A percentile compares a stretch with the other conserved stretches of the same genome.
Conservation (phyloP, 2,329 filamentous ascomycete genomes). For the Didymella lethalis region DNA sequence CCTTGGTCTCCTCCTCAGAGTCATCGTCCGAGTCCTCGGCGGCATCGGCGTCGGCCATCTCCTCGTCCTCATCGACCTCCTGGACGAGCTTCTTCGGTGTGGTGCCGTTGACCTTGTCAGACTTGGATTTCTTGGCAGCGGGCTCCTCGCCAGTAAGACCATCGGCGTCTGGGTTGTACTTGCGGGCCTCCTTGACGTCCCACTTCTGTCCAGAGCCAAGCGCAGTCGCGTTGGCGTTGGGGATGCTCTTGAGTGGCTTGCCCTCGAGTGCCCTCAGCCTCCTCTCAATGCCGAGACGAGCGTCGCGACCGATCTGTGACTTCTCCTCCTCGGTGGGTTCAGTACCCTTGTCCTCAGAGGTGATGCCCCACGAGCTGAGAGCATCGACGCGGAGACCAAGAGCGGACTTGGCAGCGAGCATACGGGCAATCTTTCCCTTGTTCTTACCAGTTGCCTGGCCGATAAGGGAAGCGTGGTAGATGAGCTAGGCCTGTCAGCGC, state of each 20-base stretch:
- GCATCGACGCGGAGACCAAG: conserved; percentile 94
- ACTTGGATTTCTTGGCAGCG: conserved; percentile 64
- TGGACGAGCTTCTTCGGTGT: conserved; percentile 57
- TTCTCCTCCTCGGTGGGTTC: conserved; percentile 87
- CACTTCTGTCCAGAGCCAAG: conserved; percentile 71
- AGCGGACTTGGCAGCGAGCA: conserved; percentile 91
- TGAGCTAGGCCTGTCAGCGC: conserved; percentile 59
- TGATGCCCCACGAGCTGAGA: conserved; percentile 76
- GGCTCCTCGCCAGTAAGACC: conserved; percentile 76
- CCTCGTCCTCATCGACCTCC: conserved; percentile 57
- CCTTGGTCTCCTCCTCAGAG: conserved; percentile 41
- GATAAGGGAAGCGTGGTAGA: conserved; percentile 74
- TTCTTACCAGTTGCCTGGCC: conserved; percentile 97
- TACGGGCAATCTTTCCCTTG: conserved; percentile 99
- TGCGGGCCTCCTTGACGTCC: conserved; percentile 89
- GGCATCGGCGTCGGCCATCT: conserved; percentile 46
- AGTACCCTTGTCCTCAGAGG: conserved; percentile 57
- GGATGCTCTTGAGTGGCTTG: conserved; percentile 82
- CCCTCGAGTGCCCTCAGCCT: conserved; percentile 82
- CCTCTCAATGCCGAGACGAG: conserved; percentile 77
- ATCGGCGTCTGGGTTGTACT: conserved; percentile 95
- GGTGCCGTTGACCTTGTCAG: conserved; percentile 50
- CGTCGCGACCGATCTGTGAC: conserved; percentile 76
- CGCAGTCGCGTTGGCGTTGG: conserved; percentile 61
- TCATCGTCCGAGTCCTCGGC: conserved; percentile 49